phyloP scores from a whole-genome alignment of 805 yeast genomes.

The Kazachstania viticola region DNA sequence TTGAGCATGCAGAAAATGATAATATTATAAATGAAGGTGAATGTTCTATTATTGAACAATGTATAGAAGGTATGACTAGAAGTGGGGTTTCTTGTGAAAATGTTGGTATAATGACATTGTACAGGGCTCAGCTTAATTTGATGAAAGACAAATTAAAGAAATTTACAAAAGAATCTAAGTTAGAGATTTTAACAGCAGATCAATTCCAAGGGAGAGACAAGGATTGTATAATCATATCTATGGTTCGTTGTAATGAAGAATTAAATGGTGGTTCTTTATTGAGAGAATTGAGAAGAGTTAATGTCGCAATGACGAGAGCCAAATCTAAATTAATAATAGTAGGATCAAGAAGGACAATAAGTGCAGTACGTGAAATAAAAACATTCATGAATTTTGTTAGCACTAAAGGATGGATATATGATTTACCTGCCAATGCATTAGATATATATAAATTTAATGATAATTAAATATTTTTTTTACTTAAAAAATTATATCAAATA shows the following conservation, averaged over 20 bases:
- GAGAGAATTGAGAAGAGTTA: slow-evolving; percentile 82
- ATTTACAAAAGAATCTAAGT: slow-evolving; percentile 23
- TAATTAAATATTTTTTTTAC: too few relatives aligned
- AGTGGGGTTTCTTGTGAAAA: slow-evolving; percentile 49
- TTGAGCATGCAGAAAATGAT: slow-evolving; percentile 51
- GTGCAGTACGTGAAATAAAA: slow-evolving; percentile 12
- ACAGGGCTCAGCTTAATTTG: slow-evolving; percentile 65
- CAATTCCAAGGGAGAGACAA: slow-evolving; percentile 94
- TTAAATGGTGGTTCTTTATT: slow-evolving; percentile 64
- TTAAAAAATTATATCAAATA: too few relatives aligned
- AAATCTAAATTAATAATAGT: slow-evolving; percentile 69
- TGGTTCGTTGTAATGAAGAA: slow-evolving; percentile 70
- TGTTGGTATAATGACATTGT: slow-evolving; percentile 84
- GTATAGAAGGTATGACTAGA: slow-evolving; percentile 43
- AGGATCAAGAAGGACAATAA: slow-evolving; percentile 59
- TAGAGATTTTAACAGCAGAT: slow-evolving; percentile 88
- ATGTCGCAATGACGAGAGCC: slow-evolving; percentile 91
- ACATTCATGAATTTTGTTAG: slow-evolving; percentile 51
- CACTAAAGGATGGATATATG: slow-evolving; percentile 50
- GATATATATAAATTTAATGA: slow-evolving; percentile 25
- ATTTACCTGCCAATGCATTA: slow-evolving; percentile 37
- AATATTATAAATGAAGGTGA: slow-evolving; percentile 66
- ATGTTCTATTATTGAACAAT: slow-evolving; percentile 49
- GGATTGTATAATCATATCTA: slow-evolving; percentile 77
- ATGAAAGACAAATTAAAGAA: slow-evolving; percentile 25